These are phyloP conservation scores for Wickerhamiella qilinensis DNA, from an alignment of 805 yeast species.

Conservation along the genomic window DNA sequence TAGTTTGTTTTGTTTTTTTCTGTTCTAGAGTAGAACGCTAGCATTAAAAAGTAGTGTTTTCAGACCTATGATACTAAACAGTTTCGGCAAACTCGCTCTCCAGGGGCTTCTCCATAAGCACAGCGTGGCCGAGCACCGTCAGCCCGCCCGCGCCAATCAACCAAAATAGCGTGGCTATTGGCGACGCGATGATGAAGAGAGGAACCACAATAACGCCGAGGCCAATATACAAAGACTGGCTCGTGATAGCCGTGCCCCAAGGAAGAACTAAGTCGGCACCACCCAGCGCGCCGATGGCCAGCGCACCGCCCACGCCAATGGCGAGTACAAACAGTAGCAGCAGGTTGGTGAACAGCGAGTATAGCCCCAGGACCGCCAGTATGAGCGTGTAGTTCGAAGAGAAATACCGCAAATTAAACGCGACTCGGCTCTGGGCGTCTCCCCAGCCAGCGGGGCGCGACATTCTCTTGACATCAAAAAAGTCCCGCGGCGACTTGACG, in stretches of 20 bases:
- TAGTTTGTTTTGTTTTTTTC: not conserved
- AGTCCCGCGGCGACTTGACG: constrained; percentile 81
- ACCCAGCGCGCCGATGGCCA: constrained; percentile 59
- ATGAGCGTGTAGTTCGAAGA: constrained; percentile 72
- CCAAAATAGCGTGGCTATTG: constrained; percentile 84
- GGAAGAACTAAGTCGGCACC: constrained; percentile 69
- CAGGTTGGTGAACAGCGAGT: constrained; percentile 75
- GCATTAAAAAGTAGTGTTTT: not conserved
- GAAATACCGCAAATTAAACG: constrained; percentile 74
- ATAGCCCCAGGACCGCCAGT: constrained; percentile 55
- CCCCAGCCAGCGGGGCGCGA: constrained; percentile 82
- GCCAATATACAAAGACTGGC: constrained; percentile 65
- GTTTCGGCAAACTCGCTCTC: constrained; percentile 81
- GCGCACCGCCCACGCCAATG: constrained; percentile 57
- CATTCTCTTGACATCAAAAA: constrained; percentile 76
- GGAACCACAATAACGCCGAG: constrained; percentile 64
- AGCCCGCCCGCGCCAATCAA: constrained; percentile 72
- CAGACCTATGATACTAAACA: constrained; percentile 12
- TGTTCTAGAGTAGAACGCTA: not conserved
- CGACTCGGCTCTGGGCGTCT: constrained; percentile 77
- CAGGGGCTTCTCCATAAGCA: constrained; percentile 85
- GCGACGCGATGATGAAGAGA: constrained; percentile 73
- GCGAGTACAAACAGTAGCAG: constrained; percentile 68
- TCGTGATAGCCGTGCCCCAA: constrained; percentile 51
- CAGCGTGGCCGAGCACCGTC: constrained; percentile 70